Evolutionary conservation across 331 rosid species (phyloP), one percentile per base, ranked within the genome.

Genomic region (Saraca asoca): DNA sequence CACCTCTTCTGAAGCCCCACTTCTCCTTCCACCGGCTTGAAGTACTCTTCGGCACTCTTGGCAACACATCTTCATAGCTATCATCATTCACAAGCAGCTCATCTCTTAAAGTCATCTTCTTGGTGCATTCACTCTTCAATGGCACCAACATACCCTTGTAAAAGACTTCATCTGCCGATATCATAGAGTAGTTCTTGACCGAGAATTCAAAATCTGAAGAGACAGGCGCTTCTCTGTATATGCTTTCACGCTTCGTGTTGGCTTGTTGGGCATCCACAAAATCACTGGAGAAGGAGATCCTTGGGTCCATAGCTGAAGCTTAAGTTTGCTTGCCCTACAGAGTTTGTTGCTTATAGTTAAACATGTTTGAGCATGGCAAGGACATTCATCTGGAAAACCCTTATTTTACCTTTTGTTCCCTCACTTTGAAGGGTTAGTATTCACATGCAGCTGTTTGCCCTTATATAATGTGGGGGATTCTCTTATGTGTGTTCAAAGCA

Each of bases 281-380:
- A 64, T 93, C 98, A 82, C 75, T 81, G 71, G 99, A 94, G 86
- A 94, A 94, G 69, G 99, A 94, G 62, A 94, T 86, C 64, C 99
- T 90, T 14, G 99, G 99, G 69, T 90, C 95, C 92, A 86, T 88
- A 56, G 81, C 58, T 63, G 70, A 63, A 59, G 61, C 15, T 69
- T 64, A 70, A 3, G 1, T 24, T 24, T 24, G 31, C 31, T 24
- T 31, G 77, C 57, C 41, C 69, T 51, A 51, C 7, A 58, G 29
- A 48, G 18, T 42, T 82, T 82, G 62, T 55, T 82, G 81, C 77
- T 73, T 60, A 44, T 72, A 62, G 59, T 64, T 78, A 56, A 74
- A 71, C 76, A 80, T 73, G 77, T 78, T 81, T 46, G 38, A 38
- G 80, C 69, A 68, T 74, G 76, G 69, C 65, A 64, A 63, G 70